These are phyloP conservation scores for Hyphopichia homilentoma DNA, from an alignment of 805 yeast species.

Conservation along the genomic window DNA sequence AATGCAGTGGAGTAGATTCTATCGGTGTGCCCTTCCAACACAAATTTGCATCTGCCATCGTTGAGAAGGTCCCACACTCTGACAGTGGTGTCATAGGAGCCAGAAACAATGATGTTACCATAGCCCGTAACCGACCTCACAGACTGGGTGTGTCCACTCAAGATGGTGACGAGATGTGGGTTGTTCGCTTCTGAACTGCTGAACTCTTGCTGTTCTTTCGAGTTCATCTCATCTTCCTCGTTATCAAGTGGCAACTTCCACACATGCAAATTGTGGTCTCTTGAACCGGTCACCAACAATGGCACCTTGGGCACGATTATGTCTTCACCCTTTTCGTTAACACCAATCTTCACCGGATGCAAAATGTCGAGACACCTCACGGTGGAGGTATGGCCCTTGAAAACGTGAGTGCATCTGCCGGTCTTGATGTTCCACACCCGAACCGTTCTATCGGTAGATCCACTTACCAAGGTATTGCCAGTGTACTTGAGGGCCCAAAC, in stretches of 20 bases:
- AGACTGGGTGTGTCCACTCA: conserved; percentile 46
- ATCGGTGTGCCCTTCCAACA: conserved; percentile 79
- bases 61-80: conserved; percentile 84
- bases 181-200: conserved; percentile 40
- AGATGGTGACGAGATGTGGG: conserved; percentile 64
- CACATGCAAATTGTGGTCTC: conserved; percentile 43
- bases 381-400: conserved; percentile 88
- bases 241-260: conserved; percentile 55
- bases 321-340: conserved; percentile 54
- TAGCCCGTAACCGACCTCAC: conserved; percentile 87
- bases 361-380: conserved; percentile 87
- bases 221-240: conserved; percentile 31
- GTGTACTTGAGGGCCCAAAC: conserved; percentile 96
- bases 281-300: conserved; percentile 51
- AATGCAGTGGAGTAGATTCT: conserved; percentile 85
- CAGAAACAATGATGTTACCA: conserved; percentile 80
- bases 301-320: conserved; percentile 60
- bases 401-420: conserved; percentile 86
- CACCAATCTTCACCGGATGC: conserved; percentile 62
- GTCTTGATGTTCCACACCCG: conserved; percentile 88
- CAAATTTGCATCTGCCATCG: conserved; percentile 67
- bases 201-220: conserved; percentile 20
- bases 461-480: conserved; percentile 82
- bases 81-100: conserved; percentile 85
- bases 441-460: conserved; percentile 91